Base-by-base conservation (phyloP, 2,329 filamentous ascomycete species). In the Alternaria arbusti region DNA sequence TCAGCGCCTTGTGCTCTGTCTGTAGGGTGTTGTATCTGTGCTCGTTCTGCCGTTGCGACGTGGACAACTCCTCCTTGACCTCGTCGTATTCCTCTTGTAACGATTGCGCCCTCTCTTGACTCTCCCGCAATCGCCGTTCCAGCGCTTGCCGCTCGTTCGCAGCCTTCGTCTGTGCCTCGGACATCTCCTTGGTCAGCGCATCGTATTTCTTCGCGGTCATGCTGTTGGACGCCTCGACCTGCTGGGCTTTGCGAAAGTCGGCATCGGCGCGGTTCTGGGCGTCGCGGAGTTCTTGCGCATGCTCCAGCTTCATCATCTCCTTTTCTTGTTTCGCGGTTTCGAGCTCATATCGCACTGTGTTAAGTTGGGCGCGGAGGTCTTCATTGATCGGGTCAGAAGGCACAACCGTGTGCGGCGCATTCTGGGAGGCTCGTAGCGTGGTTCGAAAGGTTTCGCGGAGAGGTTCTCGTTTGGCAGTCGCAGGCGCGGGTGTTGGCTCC, bases 251-350 rank as follows among this genome's bases (percentile, higher is more conserved):
- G 73, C 92, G 90, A 74, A 92, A 94, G 74, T 97, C 94, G 9
- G 92, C 90, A 73, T 97, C 94, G n/a, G 92, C 91, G 66, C 91
- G 91, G 51, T 90, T 86, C 69, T 92, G 90, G 2, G 90, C 86
- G 59, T 97, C 93, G 65, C 95, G 89, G 22, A 97, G 80, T 73
- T 97, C 95, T 72, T 92, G 91, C 68, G 93, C 91, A 71, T 96
- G 91, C 65, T 93, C 90, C 15, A 97, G 85, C 10, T 89, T 86
- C 51, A 89, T 84, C 72, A 97, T 87, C 61, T 97, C 93, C 71
- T 92, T 90, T 75, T 98, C 95, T 71, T 97, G 93, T 73, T 95
- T 94, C 57, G 92, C 84, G 17, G 92, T 95, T 73, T 94, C 92
- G 69, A 97, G 86, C 62, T 95, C 93, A 82, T 97, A 99, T 65